A percentile compares a stretch with the other conserved stretches of the same genome.
These are phyloP conservation scores for Penicillium sp. DNA, from an alignment of 2,329 filamentous ascomycete genomes.

Conservation along the genomic window DNA sequence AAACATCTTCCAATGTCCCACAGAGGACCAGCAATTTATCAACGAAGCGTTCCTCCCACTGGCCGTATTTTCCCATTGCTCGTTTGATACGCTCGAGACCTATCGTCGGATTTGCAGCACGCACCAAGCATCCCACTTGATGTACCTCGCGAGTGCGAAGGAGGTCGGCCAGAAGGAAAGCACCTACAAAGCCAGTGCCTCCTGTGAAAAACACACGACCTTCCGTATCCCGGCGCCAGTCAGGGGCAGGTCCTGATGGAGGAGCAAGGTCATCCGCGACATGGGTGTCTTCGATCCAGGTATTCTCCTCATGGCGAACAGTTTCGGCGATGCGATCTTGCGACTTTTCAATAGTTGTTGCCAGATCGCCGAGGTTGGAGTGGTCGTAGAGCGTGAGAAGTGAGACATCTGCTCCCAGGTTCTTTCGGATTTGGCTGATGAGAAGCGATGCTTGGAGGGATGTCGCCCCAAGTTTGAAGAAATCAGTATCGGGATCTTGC, in stretches of 20 bases:
- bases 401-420: slow-evolving; percentile 7
- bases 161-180: slow-evolving; percentile 78
- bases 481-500: background rate
- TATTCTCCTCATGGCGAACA: slow-evolving; percentile 8
- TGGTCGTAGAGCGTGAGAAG: slow-evolving; percentile 21
- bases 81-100: no score
- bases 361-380: slow-evolving; percentile 12
- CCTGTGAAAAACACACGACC: slow-evolving; percentile 59
- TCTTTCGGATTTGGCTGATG: slow-evolving; percentile 15
- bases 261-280: slow-evolving; percentile 4
- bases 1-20: no score
- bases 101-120: no score
- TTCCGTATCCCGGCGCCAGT: slow-evolving; percentile 20
- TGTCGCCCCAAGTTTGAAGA: background rate
- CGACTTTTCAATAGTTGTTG: slow-evolving; percentile 3
- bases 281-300: slow-evolving; percentile 10
- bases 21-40: no score
- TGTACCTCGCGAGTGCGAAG: slow-evolving; percentile 35
- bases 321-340: background rate
- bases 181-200: slow-evolving; percentile 79
- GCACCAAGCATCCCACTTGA: no score
- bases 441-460: slow-evolving; percentile 18
- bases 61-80: no score
- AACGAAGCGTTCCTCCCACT: no score
- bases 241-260: background rate